A percentile compares a stretch with the other conserved stretches of the same genome.
Conservation (phyloP, 2,329 filamentous ascomycete genomes). For the Fusarium sp. region DNA sequence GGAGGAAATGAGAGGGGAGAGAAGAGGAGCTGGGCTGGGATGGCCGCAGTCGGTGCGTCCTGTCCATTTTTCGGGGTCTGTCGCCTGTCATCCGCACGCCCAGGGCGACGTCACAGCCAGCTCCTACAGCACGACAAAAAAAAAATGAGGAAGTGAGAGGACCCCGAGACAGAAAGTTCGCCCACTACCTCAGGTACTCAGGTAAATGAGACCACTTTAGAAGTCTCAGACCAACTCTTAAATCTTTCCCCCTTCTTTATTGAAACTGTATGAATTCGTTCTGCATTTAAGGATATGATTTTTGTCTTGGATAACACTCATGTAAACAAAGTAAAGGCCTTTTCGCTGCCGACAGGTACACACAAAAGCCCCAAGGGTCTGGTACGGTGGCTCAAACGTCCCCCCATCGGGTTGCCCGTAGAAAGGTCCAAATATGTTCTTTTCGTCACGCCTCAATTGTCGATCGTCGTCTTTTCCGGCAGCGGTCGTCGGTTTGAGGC, state of each 20-base stretch:
- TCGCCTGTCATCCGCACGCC: not conserved
- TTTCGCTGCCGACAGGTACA: not conserved
- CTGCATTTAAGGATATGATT: not conserved
- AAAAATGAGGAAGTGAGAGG: not conserved
- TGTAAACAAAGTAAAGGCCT: not conserved
- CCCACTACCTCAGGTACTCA: not conserved
- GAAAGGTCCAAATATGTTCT: conserved; percentile 8
- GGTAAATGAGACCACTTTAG: not conserved
- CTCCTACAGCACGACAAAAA: conserved; percentile 8
- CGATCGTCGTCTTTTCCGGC: conserved; percentile 20
- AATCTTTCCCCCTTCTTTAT: not conserved
- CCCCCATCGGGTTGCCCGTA: conserved; percentile 12
- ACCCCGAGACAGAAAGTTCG: not conserved
- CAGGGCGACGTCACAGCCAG: conserved; percentile 5
- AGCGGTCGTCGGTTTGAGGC: not conserved
- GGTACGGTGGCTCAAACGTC: conserved; percentile 35
- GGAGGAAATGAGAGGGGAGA: conserved; percentile 39
- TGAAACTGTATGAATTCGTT: not conserved
- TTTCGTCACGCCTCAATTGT: conserved; percentile 3
- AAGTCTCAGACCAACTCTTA: not conserved
- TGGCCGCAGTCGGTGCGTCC: conserved; percentile 45
- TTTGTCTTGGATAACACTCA: not conserved
- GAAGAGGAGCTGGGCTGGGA: conserved; percentile 20
- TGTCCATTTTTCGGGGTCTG: conserved; percentile 38
- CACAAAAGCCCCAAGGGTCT: conserved; percentile 12